Conservation (phyloP, 176 grass and related monocot species). For the Cymbopogon citratus region DNA sequence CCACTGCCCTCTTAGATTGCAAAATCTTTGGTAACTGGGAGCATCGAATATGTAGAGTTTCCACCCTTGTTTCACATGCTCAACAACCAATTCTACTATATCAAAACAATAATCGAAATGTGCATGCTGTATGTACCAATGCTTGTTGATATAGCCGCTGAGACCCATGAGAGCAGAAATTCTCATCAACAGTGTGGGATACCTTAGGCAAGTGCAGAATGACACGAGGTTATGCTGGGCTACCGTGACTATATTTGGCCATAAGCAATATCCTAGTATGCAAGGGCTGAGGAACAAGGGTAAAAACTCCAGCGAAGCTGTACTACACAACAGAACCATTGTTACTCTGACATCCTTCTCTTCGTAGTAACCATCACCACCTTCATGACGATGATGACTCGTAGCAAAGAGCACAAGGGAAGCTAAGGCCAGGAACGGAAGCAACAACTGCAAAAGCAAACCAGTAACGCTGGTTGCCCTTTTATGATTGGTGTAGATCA, state of each 20-base stretch:
- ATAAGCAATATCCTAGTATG: rapidly evolving
- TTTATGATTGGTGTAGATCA: not conserved
- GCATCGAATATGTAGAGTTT: not conserved
- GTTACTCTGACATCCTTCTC: not conserved
- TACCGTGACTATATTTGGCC: no score
- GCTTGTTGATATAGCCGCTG: not conserved
- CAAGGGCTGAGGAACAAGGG: not conserved
- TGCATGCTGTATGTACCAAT: not conserved
- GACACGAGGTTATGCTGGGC: no score
- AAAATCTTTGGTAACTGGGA: not conserved
- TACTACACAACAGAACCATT: not conserved
- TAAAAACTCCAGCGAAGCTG: not conserved
- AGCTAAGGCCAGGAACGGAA: not conserved
- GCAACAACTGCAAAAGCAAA: not conserved
- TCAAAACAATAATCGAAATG: rapidly evolving
- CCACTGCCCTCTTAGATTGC: not conserved
- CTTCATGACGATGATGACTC: not conserved
- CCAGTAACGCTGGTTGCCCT: no score
- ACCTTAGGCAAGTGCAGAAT: no score
- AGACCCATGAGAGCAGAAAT: no score
- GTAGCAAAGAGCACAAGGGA: not conserved
- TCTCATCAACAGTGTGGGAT: no score
- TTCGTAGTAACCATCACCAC: not conserved
- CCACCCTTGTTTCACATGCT: not conserved
- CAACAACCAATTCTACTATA: not conserved